phyloP scores from a whole-genome alignment of 768 basidiomycete genomes.

The Pisolithus orientalis region DNA sequence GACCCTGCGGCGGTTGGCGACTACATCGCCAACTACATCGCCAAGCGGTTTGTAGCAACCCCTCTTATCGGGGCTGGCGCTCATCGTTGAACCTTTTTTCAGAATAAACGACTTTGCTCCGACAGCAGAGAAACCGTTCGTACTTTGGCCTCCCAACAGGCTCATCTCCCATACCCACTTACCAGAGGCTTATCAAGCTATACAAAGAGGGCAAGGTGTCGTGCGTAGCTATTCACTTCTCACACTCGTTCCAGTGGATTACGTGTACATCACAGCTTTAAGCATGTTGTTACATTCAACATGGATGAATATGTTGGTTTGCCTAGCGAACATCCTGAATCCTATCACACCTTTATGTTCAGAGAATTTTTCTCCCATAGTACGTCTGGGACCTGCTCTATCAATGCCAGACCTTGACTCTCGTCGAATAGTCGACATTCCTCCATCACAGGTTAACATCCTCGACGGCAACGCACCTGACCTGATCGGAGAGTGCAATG shows the following conservation, averaged over 20 bases:
- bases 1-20: conserved; percentile 64
- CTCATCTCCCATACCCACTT: conserved; percentile 83
- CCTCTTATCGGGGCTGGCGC: neutral
- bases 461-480: conserved; percentile 77
- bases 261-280: conserved; percentile 43
- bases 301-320: conserved; percentile 94
- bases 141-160: conserved; percentile 87
- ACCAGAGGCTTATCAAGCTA: conserved; percentile 72
- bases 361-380: conserved; percentile 85
- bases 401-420: conserved; percentile 2
- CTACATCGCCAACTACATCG: conserved; percentile 76
- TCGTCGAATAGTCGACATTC: conserved; percentile 58
- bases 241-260: conserved; percentile 1
- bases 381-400: conserved; percentile 29
- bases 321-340: conserved; percentile 75
- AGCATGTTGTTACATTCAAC: conserved; percentile 85
- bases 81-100: conserved; percentile 1
- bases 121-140: conserved; percentile 69
- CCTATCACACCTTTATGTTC: conserved; percentile 94
- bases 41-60: conserved; percentile 52
- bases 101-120: conserved; percentile 81
- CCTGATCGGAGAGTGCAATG: conserved; percentile 72
- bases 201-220: conserved; percentile 73
- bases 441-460: conserved; percentile 75
- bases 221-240: conserved; percentile 35